Evolutionary conservation across 257 asterid genomes (phyloP).

Genomic region (Scutellaria baicalensis): DNA sequence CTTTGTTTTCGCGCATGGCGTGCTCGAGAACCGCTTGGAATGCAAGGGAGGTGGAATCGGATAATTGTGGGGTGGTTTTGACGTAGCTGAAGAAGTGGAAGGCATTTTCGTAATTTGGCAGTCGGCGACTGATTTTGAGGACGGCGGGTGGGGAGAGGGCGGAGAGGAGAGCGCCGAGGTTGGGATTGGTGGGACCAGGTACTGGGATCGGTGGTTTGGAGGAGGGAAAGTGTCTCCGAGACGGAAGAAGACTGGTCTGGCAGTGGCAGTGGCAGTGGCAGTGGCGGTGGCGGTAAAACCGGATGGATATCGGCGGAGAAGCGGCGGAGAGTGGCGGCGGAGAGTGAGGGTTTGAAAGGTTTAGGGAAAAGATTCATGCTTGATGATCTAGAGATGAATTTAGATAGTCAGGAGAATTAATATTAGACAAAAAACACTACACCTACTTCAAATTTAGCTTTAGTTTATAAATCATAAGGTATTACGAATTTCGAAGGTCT

Average conservation of each 20-base stretch:
- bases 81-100: slow-evolving; percentile 47
- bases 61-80: slow-evolving; percentile 17
- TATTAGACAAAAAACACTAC: no score
- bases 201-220: slow-evolving; percentile 41
- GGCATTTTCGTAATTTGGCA: slow-evolving; percentile 49
- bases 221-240: slow-evolving; percentile 33
- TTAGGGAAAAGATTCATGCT: slow-evolving; percentile 32
- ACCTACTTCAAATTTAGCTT: no score
- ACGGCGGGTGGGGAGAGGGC: slow-evolving; percentile 37
- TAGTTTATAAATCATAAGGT: no score
- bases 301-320: slow-evolving; percentile 19
- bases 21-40: slow-evolving; percentile 68
- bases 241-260: slow-evolving; percentile 14
- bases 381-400: neutral
- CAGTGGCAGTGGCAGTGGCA: neutral
- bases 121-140: slow-evolving; percentile 56
- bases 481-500: no score
- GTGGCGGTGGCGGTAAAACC: slow-evolving; percentile 1
- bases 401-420: no score
- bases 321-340: slow-evolving; percentile 20
- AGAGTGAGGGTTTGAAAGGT: slow-evolving; percentile 17
- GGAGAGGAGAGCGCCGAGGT: slow-evolving; percentile 46
- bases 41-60: slow-evolving; percentile 34
- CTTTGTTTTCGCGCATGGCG: slow-evolving; percentile 34
- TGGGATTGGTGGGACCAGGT: slow-evolving; percentile 42